Evolutionary conservation across 257 asterid species (phyloP), one percentile per base, ranked within the genome.

Genomic region (Solanum boliviense): DNA sequence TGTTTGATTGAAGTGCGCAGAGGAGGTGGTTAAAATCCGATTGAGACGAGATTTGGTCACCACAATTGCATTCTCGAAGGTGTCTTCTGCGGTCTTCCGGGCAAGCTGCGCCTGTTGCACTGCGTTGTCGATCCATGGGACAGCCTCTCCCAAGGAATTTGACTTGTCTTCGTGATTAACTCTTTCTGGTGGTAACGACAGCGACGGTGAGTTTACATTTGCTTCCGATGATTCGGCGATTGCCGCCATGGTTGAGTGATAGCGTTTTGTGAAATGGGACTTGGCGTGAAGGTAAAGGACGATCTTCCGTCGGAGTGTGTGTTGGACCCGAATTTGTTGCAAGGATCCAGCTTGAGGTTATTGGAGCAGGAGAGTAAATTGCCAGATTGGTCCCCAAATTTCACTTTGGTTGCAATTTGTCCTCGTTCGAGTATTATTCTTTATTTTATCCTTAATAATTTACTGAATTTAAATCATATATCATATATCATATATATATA

Each of bases 1-100:
- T 36, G 98, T 93, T 91, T 94, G 99, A 88, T 91, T 89, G 85
- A 96, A 91, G 92, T 97, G 99, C 25, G 94, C 96, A 36, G 98
- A 95, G 0, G 98, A 94, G 46, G 99, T 97, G 88, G 95, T 92
- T 84, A 92, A 91, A 75, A 96, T 88, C 29, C 95, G 96, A 91
- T 96, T 96, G 41, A 93, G 73, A 56, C 98, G 95, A 86, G 98
- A 92, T 91, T 92, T 92, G 62, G 98, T 90, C 92, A 70, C 91
- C 83, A 92, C 89, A 41, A 97, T 79, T 88, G 99, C 95, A 84
- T 88, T 90, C 91, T 94, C 98, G 18, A 94, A 48, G 68, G 94
- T 87, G 89, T 83, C 88, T 74, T 89, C 94, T 79, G 93, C 46
- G 35, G 93, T 91, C 92, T 90, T 91, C 89, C 89, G 94, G 23